phyloP scores from a whole-genome alignment of 2,329 filamentous ascomycete species.

The Lecanicillium sp. region DNA sequence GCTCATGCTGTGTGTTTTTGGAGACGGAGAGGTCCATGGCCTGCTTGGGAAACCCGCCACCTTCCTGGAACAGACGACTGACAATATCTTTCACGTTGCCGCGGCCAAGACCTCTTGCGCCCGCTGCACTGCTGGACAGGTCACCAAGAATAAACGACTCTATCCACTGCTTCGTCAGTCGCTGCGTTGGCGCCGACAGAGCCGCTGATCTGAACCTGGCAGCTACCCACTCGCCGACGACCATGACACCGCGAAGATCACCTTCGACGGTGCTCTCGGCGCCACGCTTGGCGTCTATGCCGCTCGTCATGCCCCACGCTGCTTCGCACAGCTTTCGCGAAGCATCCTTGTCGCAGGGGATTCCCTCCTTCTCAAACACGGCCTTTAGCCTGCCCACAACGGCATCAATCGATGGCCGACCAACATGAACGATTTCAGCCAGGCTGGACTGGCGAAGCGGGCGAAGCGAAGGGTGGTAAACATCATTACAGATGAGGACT shows the following conservation, averaged over 20 bases:
- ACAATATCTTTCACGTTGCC: slow-evolving; percentile 71
- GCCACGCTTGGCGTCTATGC: slow-evolving; percentile 62
- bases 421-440: slow-evolving; percentile 87
- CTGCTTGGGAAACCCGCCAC: slow-evolving; percentile 67
- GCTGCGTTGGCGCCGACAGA: slow-evolving; percentile 29
- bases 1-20: slow-evolving; percentile 45
- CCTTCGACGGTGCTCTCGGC: slow-evolving; percentile 63
- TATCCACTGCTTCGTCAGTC: slow-evolving; percentile 69
- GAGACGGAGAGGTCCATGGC: slow-evolving; percentile 32
- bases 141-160: slow-evolving; percentile 65
- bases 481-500: slow-evolving; percentile 93
- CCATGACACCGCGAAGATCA: slow-evolving; percentile 77
- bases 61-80: slow-evolving; percentile 70
- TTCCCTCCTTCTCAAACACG: slow-evolving; percentile 84
- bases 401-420: slow-evolving; percentile 80
- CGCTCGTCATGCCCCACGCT: slow-evolving; percentile 70
- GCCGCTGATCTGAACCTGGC: slow-evolving; percentile 55
- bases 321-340: slow-evolving; percentile 79
- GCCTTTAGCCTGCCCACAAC: slow-evolving; percentile 74
- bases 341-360: slow-evolving; percentile 82
- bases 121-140: slow-evolving; percentile 63
- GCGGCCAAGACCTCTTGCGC: slow-evolving; percentile 63
- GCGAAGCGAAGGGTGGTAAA: slow-evolving; percentile 84
- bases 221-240: slow-evolving; percentile 82
- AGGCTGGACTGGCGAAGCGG: slow-evolving; percentile 77